Conservation (phyloP, 2,329 filamentous ascomycete genomes). For the Penicillium hordei region DNA sequence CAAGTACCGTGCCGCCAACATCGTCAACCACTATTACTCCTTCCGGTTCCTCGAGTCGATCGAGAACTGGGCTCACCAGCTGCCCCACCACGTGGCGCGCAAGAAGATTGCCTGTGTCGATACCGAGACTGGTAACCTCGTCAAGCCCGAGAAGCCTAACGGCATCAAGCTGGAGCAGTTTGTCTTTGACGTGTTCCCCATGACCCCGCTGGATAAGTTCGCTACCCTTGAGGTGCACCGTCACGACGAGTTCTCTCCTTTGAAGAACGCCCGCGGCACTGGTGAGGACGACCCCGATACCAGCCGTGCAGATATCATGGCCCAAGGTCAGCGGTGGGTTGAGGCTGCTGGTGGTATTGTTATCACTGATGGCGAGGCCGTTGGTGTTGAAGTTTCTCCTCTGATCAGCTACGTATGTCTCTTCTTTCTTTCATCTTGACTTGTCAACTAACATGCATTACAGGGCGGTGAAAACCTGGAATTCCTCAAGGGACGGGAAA, state of each 20-base stretch:
- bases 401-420: slow-evolving; percentile 89
- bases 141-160: slow-evolving; percentile 94
- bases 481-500: slow-evolving; percentile 58
- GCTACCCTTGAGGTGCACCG: slow-evolving; percentile 94
- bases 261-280: slow-evolving; percentile 86
- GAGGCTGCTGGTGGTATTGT: slow-evolving; percentile 75
- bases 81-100: slow-evolving; percentile 92
- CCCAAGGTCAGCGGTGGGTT: slow-evolving; percentile 84
- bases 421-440: neutral
- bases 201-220: slow-evolving; percentile 82
- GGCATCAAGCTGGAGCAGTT: slow-evolving; percentile 99
- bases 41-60: slow-evolving; percentile 89
- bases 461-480: slow-evolving; percentile 64
- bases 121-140: slow-evolving; percentile 69
- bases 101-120: slow-evolving; percentile 97
- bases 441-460: slow-evolving; percentile 17
- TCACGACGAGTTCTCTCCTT: slow-evolving; percentile 95
- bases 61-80: slow-evolving; percentile 76
- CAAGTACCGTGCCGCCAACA: slow-evolving; percentile 97
- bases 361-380: slow-evolving; percentile 59
- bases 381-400: slow-evolving; percentile 86
- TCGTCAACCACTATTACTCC: slow-evolving; percentile 99
- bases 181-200: slow-evolving; percentile 96
- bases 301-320: slow-evolving; percentile 84
- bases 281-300: slow-evolving; percentile 94